phyloP scores from a whole-genome alignment of 2,329 filamentous ascomycete species.

The Alternaria metachromatica region DNA sequence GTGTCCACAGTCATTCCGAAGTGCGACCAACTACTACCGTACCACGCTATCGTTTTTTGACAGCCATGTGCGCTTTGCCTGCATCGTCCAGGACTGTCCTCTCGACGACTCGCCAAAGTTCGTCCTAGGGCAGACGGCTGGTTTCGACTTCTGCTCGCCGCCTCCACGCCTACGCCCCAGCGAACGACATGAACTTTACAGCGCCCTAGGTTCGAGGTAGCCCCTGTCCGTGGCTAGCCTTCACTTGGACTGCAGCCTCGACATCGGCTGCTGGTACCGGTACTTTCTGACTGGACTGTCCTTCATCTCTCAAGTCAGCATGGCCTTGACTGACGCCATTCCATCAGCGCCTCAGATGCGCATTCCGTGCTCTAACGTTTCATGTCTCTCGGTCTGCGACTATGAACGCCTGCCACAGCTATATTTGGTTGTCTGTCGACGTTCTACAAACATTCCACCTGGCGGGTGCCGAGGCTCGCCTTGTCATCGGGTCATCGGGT shows the following conservation, averaged over 20 bases:
- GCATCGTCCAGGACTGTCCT: background rate
- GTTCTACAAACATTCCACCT: background rate
- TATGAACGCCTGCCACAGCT: background rate
- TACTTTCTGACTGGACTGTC: background rate
- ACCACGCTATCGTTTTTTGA: slow-evolving; percentile 12
- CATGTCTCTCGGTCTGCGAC: background rate
- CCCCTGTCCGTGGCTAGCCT: slow-evolving; percentile 20
- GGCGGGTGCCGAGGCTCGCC: background rate
- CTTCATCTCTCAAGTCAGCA: background rate
- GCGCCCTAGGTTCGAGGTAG: slow-evolving; percentile 6
- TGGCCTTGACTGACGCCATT: slow-evolving; percentile 3
- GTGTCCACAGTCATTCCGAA: slow-evolving; percentile 2
- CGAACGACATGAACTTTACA: slow-evolving; percentile 10
- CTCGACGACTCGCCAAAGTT: slow-evolving; percentile 10
- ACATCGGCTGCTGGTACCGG: background rate
- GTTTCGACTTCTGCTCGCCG: slow-evolving; percentile 21
- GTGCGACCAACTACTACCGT: slow-evolving; percentile 15
- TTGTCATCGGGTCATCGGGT: background rate
- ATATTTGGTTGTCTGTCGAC: slow-evolving; percentile 5
- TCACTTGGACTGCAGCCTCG: background rate
- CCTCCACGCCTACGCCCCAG: slow-evolving; percentile 16
- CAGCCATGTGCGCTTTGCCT: background rate
- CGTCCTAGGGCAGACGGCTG: slow-evolving; percentile 10
- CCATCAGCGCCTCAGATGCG: slow-evolving; percentile 1
- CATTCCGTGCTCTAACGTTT: slow-evolving; percentile 10